Conservation (phyloP, 345 rosid genomes). For the Eucalyptus curtisii region DNA sequence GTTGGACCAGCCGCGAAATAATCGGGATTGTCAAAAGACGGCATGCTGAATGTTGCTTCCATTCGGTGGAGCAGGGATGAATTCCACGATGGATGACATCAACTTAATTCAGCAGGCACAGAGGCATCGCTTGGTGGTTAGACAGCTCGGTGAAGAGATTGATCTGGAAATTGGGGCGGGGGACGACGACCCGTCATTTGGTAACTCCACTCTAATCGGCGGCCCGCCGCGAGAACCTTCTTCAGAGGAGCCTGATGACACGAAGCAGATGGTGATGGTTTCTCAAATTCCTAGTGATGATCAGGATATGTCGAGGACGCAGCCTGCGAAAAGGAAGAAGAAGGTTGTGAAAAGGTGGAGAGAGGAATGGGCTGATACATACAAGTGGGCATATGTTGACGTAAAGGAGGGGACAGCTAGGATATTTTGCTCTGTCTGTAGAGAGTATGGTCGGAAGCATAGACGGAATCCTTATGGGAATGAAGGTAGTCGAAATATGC, state of each 20-base stretch:
- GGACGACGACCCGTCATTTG: conserved; percentile 81
- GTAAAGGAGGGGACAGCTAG: conserved; percentile 95
- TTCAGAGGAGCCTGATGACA: conserved; percentile 71
- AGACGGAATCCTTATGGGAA: conserved; percentile 97
- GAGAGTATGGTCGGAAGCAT: conserved; percentile 97
- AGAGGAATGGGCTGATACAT: conserved; percentile 99
- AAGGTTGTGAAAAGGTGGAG: conserved; percentile 99
- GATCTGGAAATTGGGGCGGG: conserved; percentile 97
- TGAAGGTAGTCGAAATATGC: conserved; percentile 99
- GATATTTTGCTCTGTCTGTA: conserved; percentile 94
- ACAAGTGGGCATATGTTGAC: conserved; percentile 99
- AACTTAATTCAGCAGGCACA: conserved; percentile 95
- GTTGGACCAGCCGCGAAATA: not conserved
- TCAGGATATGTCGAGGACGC: conserved; percentile 57
- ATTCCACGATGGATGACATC: conserved; percentile 92
- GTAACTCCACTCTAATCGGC: conserved; percentile 57
- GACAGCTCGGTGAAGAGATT: conserved; percentile 94
- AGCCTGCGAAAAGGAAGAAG: conserved; percentile 78
- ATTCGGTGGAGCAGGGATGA: conserved; percentile 70
- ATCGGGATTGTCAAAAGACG: conserved; percentile 11
- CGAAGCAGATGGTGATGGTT: conserved; percentile 63
- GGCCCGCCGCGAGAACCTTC: conserved; percentile 60
- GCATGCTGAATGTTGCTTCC: conserved; percentile 97
- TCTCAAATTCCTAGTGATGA: conserved; percentile 61
- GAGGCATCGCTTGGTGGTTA: conserved; percentile 88